A percentile compares a stretch with the other conserved stretches of the same genome.
phyloP scores from a whole-genome alignment of 73 alveolate genomes.

The Tetrahymena malaccensis region DNA sequence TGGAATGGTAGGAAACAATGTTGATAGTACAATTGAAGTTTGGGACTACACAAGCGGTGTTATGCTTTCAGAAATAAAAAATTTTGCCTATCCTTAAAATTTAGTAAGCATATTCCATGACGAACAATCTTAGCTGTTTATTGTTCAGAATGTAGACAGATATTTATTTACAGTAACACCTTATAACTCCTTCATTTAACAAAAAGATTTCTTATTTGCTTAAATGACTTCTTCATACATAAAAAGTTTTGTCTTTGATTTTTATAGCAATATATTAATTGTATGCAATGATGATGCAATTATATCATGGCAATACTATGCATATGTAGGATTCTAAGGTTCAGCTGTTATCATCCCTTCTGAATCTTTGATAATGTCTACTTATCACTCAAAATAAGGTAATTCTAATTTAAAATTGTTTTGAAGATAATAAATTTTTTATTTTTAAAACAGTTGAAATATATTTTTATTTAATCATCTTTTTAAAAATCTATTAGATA shows the following conservation, averaged over 20 bases:
- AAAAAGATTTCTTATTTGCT: neutral
- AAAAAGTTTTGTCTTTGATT: neutral
- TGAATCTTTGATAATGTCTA: neutral
- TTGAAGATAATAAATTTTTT: no score
- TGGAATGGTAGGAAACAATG: neutral
- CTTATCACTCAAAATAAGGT: neutral
- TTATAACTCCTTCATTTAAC: neutral
- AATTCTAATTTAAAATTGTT: neutral
- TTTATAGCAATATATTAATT: neutral
- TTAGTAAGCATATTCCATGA: neutral
- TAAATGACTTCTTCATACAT: neutral
- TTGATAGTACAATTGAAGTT: neutral
- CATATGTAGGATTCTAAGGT: neutral
- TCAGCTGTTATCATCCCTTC: neutral
- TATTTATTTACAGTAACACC: neutral
- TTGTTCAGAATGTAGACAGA: neutral
- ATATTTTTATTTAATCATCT: neutral
- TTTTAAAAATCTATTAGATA: neutral
- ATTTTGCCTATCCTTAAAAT: neutral
- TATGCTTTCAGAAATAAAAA: neutral
- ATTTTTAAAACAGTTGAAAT: neutral
- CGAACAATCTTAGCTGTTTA: neutral
- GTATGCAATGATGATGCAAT: neutral
- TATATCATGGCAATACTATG: neutral
- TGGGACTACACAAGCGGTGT: neutral